A percentile compares a stretch with the other conserved stretches of the same genome.
Conservation (phyloP, 2,329 filamentous ascomycete species). For the Trichophyton mentagrophytes region DNA sequence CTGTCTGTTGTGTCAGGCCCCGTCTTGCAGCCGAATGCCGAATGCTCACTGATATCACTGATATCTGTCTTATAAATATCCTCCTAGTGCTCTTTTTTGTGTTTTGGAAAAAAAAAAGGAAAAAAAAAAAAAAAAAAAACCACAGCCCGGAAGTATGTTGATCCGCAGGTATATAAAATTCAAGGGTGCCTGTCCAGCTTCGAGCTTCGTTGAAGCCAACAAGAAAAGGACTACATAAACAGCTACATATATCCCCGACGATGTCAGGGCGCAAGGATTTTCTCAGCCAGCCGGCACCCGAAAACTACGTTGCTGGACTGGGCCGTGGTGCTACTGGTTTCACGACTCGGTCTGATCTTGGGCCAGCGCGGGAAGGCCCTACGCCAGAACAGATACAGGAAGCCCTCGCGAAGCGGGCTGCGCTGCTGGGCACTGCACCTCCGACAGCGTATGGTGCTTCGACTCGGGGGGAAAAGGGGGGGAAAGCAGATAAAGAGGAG, state of each 20-base stretch:
- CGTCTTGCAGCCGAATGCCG: not conserved
- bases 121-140: not conserved
- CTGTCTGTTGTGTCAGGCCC: not conserved
- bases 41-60: not conserved
- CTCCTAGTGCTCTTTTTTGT: not conserved
- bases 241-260: not conserved
- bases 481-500: conserved; percentile 53
- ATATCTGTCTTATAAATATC: not conserved
- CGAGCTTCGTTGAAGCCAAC: not conserved
- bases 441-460: conserved; percentile 59
- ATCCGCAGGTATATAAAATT: not conserved
- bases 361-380: conserved; percentile 85
- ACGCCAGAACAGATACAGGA: conserved; percentile 98
- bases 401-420: conserved; percentile 84
- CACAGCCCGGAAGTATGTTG: not conserved
- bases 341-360: conserved; percentile 91
- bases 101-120: not conserved
- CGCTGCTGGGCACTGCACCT: conserved; percentile 60
- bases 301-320: conserved; percentile 89
- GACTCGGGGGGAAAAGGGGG: conserved; percentile 49
- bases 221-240: not conserved
- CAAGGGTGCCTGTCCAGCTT: not conserved
- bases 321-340: conserved; percentile 97
- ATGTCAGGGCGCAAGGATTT: conserved; percentile 70
- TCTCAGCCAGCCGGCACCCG: conserved; percentile 68